Percentiles rank a stretch among this genome's conserved stretches.
Evolutionary conservation across 1,284 basidiomycete species (phyloP).

Genomic region (Boletellus deceptivus): DNA sequence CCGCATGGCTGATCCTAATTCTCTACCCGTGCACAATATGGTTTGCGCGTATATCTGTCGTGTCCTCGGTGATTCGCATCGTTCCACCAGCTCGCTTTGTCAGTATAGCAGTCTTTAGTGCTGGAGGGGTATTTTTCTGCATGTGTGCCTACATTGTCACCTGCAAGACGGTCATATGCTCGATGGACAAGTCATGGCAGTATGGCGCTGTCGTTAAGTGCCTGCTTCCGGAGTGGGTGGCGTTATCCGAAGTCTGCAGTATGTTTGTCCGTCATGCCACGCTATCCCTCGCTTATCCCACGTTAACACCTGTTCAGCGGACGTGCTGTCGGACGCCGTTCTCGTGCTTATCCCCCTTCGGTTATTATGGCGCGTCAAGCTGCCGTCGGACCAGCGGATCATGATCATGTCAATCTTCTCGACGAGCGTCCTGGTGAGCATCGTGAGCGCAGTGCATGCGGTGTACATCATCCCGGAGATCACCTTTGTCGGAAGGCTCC

Average conservation of each 20-base stretch:
- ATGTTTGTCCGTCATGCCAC: neutral
- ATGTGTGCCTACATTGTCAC: constrained; percentile 23
- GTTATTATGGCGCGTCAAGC: constrained; percentile 26
- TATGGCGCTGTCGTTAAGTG: constrained; percentile 5
- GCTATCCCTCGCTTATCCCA: neutral
- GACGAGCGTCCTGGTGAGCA: constrained; percentile 26
- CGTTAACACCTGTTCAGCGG: constrained; percentile 13
- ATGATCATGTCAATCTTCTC: constrained; percentile 32
- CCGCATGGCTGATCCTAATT: constrained; percentile 22
- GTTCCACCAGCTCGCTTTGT: constrained; percentile 18
- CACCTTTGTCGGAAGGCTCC: constrained; percentile 7
- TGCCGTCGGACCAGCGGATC: constrained; percentile 24
- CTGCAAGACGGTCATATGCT: constrained; percentile 19
- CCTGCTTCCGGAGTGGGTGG: constrained; percentile 19
- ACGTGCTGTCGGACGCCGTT: constrained; percentile 24
- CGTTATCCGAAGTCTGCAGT: constrained; percentile 26
- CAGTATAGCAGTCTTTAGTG: neutral
- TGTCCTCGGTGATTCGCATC: constrained; percentile 26
- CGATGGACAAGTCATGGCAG: constrained; percentile 21
- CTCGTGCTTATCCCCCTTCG: constrained; percentile 25
- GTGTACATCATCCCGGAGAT: constrained; percentile 17
- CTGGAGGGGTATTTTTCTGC: constrained; percentile 9
- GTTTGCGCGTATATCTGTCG: constrained; percentile 32
- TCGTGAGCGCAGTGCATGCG: constrained; percentile 28
- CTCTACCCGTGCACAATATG: constrained; percentile 27